phyloP scores from a whole-genome alignment of 257 asterid species.

The Ballota nigra region DNA sequence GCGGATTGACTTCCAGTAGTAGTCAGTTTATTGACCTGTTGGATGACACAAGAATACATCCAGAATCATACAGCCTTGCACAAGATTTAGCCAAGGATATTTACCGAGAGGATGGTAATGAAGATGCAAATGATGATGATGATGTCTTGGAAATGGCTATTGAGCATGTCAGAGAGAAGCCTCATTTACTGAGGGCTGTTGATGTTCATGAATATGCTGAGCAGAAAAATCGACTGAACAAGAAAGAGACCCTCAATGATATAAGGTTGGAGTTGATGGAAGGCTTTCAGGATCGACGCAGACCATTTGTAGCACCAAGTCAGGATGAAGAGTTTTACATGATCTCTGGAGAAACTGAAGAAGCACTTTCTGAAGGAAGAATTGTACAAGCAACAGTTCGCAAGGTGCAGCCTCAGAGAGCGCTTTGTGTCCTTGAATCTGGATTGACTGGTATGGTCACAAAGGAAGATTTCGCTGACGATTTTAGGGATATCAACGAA shows the following conservation, averaged over 20 bases:
- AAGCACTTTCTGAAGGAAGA: slow-evolving; percentile 84
- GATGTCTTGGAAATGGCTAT: slow-evolving; percentile 91
- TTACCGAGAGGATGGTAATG: slow-evolving; percentile 67
- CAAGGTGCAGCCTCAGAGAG: slow-evolving; percentile 78
- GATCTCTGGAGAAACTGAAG: slow-evolving; percentile 93
- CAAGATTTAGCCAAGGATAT: slow-evolving; percentile 93
- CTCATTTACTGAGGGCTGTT: slow-evolving; percentile 66
- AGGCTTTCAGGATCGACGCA: slow-evolving; percentile 94
- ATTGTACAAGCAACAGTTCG: slow-evolving; percentile 89
- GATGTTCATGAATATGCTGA: slow-evolving; percentile 68
- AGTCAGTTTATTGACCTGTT: slow-evolving; percentile 80
- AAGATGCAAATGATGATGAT: slow-evolving; percentile 77
- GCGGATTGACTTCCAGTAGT: slow-evolving; percentile 84
- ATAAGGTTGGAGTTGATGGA: slow-evolving; percentile 86
- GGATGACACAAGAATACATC: slow-evolving; percentile 96
- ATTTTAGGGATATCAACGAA: slow-evolving; percentile 65
- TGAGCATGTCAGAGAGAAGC: slow-evolving; percentile 91
- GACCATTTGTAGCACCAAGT: slow-evolving; percentile 59
- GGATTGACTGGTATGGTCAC: slow-evolving; percentile 81
- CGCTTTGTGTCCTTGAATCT: slow-evolving; percentile 73
- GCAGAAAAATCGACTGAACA: slow-evolving; percentile 52
- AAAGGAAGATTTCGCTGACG: slow-evolving; percentile 81
- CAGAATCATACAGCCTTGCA: slow-evolving; percentile 87
- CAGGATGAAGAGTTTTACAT: slow-evolving; percentile 87
- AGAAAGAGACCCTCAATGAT: slow-evolving; percentile 79